Conservation (phyloP, 169 alveolate genomes). For the Nephromyces sp. region DNA sequence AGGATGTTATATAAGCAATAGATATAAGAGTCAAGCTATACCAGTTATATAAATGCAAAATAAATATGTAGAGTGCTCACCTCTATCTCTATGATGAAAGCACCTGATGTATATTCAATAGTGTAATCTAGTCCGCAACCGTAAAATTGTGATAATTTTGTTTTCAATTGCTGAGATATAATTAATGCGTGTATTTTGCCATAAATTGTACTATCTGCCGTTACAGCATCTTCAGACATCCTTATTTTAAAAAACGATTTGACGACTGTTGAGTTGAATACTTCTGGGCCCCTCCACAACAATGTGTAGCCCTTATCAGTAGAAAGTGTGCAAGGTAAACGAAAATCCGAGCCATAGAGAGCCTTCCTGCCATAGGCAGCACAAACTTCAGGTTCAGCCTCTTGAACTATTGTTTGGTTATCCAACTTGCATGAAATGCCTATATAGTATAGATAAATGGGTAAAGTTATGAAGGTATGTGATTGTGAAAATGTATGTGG, state of each 20-base stretch:
- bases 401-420: background rate
- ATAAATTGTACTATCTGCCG: background rate
- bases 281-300: constrained; percentile 26
- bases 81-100: constrained; percentile 22
- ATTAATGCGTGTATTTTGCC: constrained; percentile 17
- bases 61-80: background rate
- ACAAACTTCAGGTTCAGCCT: background rate
- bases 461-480: background rate
- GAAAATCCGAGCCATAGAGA: background rate
- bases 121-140: constrained; percentile 34
- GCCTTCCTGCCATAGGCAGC: background rate
- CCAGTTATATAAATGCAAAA: too few species aligned
- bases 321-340: constrained; percentile 18
- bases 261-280: constrained; percentile 14
- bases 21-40: too few species aligned
- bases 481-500: background rate
- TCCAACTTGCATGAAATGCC: background rate
- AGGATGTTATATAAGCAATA: too few species aligned
- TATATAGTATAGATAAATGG: background rate
- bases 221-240: background rate
- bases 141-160: background rate
- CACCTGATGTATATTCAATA: constrained; percentile 17
- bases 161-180: background rate
- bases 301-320: constrained; percentile 16
- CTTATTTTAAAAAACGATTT: constrained; percentile 1